Conservation (phyloP, 331 rosid species). For the Rhamnella rubrinervis region DNA sequence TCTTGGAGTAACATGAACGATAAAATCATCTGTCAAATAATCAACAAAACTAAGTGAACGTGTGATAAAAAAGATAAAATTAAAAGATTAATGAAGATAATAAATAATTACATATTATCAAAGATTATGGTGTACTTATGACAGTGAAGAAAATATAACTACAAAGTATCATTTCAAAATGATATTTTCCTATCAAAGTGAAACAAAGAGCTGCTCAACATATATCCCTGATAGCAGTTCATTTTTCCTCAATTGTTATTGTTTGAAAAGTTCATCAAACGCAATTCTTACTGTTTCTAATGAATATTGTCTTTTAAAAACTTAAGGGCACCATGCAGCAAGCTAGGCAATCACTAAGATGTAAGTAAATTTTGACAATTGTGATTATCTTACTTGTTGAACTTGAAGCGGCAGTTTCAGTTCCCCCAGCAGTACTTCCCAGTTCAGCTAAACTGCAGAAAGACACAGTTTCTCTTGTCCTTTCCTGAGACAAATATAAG, state of each 20-base stretch:
- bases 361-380: background rate
- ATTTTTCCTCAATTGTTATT: background rate
- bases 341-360: background rate
- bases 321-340: background rate
- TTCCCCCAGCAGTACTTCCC: constrained; percentile 36
- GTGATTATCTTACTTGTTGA: constrained; percentile 50
- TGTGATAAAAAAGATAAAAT: background rate
- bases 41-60: background rate
- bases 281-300: constrained; percentile 1
- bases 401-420: constrained; percentile 42
- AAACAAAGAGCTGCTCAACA: background rate
- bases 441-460: constrained; percentile 41
- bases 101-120: no score
- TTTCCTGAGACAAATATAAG: constrained; percentile 53
- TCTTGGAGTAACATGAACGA: constrained; percentile 34
- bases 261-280: background rate
- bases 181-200: background rate
- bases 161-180: background rate
- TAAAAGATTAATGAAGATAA: background rate
- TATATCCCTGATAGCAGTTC: background rate
- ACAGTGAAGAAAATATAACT: background rate
- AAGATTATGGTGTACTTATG: background rate
- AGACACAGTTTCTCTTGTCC: constrained; percentile 35
- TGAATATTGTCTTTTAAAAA: background rate
- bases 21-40: constrained; percentile 50